These are phyloP conservation scores for Malassezia yamatoensis DNA, from an alignment of 1,284 basidiomycete species.

Conservation along the genomic window DNA sequence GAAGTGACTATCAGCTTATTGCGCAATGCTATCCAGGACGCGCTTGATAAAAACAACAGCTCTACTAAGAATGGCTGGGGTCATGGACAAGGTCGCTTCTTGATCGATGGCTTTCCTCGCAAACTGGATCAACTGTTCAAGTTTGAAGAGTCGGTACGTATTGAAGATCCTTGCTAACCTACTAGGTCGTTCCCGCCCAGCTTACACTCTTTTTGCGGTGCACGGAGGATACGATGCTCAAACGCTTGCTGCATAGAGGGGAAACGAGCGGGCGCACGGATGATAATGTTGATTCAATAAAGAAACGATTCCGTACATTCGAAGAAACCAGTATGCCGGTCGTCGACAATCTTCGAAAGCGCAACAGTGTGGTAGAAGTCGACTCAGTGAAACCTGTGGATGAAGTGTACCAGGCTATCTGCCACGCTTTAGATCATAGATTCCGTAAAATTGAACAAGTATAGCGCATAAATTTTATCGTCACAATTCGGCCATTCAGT, in stretches of 20 bases:
- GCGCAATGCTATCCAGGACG: conserved; percentile 76
- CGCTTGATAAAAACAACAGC: conserved; percentile 48
- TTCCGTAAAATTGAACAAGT: conserved; percentile 13
- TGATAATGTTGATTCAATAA: conserved; percentile 89
- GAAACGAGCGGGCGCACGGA: conserved; percentile 93
- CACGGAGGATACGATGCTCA: conserved; percentile 75
- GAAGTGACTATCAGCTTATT: conserved; percentile 92
- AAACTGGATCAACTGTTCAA: conserved; percentile 95
- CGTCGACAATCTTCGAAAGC: conserved; percentile 67
- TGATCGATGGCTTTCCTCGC: conserved; percentile 94
- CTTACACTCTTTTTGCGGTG: conserved; percentile 82
- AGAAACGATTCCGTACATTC: conserved; percentile 95
- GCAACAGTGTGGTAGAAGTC: conserved; percentile 72
- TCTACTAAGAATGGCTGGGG: conserved; percentile 53
- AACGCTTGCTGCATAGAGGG: conserved; percentile 73
- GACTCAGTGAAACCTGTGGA: conserved; percentile 35
- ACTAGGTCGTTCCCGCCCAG: conserved; percentile 66
- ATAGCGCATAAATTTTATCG: neutral
- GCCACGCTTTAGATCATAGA: conserved; percentile 31
- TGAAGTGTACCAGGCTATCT: conserved; percentile 40
- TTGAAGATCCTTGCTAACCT: neutral
- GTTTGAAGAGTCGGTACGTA: conserved; percentile 74
- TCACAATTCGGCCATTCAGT: no score
- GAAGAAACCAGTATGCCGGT: conserved; percentile 90
- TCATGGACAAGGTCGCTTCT: conserved; percentile 69